Percentiles rank a stretch among this genome's conserved stretches.
Evolutionary conservation across 441 rosid species (phyloP).

Genomic region (Capsella rubella): DNA sequence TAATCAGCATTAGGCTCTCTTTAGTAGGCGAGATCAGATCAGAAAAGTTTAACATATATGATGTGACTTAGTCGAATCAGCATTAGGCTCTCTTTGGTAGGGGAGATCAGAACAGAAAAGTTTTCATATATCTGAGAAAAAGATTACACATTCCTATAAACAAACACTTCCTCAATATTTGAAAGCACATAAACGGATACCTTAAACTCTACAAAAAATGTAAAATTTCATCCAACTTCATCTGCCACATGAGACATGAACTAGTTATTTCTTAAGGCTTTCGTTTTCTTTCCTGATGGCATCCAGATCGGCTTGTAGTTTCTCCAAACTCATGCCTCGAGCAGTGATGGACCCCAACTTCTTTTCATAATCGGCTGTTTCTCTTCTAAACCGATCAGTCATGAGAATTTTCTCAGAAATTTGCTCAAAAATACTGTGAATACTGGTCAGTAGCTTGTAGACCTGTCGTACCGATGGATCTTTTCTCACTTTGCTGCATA

Average conservation of each 20-base stretch:
- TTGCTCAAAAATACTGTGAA: constrained; percentile 81
- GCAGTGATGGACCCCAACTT: constrained; percentile 65
- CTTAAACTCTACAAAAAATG: not conserved
- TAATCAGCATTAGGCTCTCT: not conserved
- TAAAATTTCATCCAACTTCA: not conserved
- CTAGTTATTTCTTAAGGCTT: constrained; percentile 46
- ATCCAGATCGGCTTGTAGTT: constrained; percentile 67
- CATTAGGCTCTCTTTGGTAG: constrained; percentile 1
- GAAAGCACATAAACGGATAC: constrained; percentile 1
- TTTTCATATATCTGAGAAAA: not conserved
- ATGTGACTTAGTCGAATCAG: not conserved
- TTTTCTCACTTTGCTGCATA: constrained; percentile 78
- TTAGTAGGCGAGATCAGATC: not conserved
- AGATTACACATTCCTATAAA: not conserved
- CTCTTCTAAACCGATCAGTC: constrained; percentile 72
- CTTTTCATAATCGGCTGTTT: constrained; percentile 72
- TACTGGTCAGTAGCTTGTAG: constrained; percentile 71
- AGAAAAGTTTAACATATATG: not conserved
- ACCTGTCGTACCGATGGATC: constrained; percentile 70
- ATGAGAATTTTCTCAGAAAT: constrained; percentile 67
- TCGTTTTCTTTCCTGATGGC: constrained; percentile 67
- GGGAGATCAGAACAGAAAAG: not conserved
- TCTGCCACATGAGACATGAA: not conserved
- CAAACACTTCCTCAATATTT: not conserved
- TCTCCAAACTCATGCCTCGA: constrained; percentile 57